Percentiles rank a stretch among this genome's conserved stretches.
These are phyloP conservation scores for Nemania bipapillata DNA, from an alignment of 2,329 filamentous ascomycete genomes.

Conservation along the genomic window DNA sequence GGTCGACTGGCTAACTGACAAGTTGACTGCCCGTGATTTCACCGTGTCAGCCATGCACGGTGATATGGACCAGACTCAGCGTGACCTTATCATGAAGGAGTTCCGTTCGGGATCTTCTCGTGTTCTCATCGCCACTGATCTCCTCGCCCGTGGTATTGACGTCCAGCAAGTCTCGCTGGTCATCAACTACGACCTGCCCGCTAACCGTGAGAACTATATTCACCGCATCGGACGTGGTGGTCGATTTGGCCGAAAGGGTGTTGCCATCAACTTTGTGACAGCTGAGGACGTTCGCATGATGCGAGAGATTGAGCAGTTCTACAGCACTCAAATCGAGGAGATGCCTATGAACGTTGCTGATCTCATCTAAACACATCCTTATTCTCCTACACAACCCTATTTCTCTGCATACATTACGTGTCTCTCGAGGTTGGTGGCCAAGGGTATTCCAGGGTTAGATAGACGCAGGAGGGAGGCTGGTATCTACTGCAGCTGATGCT, in stretches of 20 bases:
- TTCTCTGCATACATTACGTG: conserved; percentile 46
- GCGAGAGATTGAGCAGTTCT: conserved; percentile 99
- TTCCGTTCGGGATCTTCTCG: conserved; percentile 98
- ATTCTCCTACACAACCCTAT: conserved; percentile 38
- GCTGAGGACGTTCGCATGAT: conserved; percentile 99
- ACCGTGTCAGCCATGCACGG: conserved; percentile 99
- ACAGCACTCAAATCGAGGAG: conserved; percentile 99
- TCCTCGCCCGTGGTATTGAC: conserved; percentile 99
- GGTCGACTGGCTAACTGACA: conserved; percentile 99
- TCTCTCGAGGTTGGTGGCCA: conserved; percentile 44
- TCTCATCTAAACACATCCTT: conserved; percentile 70
- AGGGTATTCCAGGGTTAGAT: conserved; percentile 47
- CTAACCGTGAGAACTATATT: conserved; percentile 99
- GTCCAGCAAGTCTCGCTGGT: conserved; percentile 99
- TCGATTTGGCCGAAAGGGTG: conserved; percentile 99
- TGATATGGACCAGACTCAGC: conserved; percentile 97
- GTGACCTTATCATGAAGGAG: conserved; percentile 99
- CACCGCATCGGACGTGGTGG: conserved; percentile 99
- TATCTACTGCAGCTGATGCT: conserved; percentile 30
- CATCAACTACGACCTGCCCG: conserved; percentile 99
- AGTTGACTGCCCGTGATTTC: conserved; percentile 98
- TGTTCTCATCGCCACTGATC: conserved; percentile 97
- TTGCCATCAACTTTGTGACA: conserved; percentile 99
- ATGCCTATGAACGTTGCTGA: conserved; percentile 96
- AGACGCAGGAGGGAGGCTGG: conserved; percentile 39